These are phyloP conservation scores for Jatropha multifida DNA, from an alignment of 441 rosid genomes.

Conservation along the genomic window DNA sequence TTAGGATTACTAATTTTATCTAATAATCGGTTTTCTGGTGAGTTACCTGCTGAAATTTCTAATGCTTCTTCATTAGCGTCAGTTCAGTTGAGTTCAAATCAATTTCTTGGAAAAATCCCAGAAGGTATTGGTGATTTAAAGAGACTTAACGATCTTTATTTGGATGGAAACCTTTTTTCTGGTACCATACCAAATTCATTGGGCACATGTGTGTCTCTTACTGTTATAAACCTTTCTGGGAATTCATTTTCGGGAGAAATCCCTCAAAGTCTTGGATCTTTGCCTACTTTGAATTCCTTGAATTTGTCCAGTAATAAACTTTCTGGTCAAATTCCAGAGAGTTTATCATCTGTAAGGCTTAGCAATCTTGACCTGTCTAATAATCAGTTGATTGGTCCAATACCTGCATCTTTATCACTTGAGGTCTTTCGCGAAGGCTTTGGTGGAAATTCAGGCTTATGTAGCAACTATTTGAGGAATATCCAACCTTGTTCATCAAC, in stretches of 20 bases:
- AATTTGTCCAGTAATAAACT: conserved; percentile 72
- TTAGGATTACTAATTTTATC: conserved; percentile 41
- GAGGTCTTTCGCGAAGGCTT: conserved; percentile 71
- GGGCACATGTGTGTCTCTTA: conserved; percentile 63
- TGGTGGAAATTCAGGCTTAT: conserved; percentile 68
- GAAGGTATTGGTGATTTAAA: conserved; percentile 58
- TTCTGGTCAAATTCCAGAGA: conserved; percentile 66
- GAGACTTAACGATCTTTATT: conserved; percentile 46
- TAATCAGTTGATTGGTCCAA: conserved; percentile 58
- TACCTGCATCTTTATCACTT: conserved; percentile 57
- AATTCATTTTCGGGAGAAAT: conserved; percentile 68
- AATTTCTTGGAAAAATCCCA: conserved; percentile 62
- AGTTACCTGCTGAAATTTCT: conserved; percentile 59
- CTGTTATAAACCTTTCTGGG: conserved; percentile 56
- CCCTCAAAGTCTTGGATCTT: conserved; percentile 56
- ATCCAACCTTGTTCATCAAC: conserved; percentile 50
- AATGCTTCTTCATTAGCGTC: conserved; percentile 42
- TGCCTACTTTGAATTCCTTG: conserved; percentile 72
- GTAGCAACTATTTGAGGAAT: conserved; percentile 50
- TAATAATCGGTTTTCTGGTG: conserved; percentile 64
- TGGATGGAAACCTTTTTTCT: conserved; percentile 58
- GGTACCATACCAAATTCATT: conserved; percentile 65
- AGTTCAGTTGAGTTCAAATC: conserved; percentile 56
- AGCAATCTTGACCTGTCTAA: conserved; percentile 81
- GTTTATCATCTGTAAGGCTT: conserved; percentile 63